A percentile compares a stretch with the other conserved stretches of the same genome.
Evolutionary conservation across 2,329 filamentous ascomycete species (phyloP).

Genomic region (Chaetomium strumarium): DNA sequence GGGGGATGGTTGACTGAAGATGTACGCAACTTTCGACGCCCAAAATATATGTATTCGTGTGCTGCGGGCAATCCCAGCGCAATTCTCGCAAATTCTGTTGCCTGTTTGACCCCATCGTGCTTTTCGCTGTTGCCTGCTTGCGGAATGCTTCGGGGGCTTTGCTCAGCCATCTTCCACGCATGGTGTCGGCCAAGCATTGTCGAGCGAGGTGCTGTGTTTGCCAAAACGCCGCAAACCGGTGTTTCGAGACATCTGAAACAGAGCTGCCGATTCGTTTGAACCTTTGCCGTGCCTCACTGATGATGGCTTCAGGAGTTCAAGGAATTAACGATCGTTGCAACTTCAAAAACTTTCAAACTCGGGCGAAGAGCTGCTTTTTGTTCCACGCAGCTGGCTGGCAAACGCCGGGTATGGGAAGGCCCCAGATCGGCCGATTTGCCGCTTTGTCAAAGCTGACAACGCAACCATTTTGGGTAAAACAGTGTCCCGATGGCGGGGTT

Average conservation of each 20-base stretch:
- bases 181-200: neutral
- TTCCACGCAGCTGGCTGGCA: neutral
- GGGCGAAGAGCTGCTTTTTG: conserved; percentile 6
- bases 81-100: neutral
- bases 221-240: conserved; percentile 5
- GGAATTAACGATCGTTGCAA: neutral
- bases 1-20: neutral
- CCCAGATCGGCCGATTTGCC: neutral
- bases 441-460: conserved; percentile 23
- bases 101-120: neutral
- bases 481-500: conserved; percentile 1
- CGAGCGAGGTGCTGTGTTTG: neutral
- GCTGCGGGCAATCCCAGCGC: neutral
- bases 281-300: neutral
- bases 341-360: neutral
- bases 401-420: neutral
- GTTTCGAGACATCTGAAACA: conserved; percentile 8
- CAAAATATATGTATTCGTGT: conserved; percentile 4
- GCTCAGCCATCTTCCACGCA: conserved; percentile 8
- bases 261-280: neutral
- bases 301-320: neutral
- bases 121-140: conserved; percentile 14
- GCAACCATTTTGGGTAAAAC: conserved; percentile 8
- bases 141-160: conserved; percentile 1
- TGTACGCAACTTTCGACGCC: neutral